These are phyloP conservation scores for barley (Hordeum vulgare) DNA, from an alignment of 176 grass and related monocot genomes.

Conservation along the genomic window MorexV3_pseudomolecules_assembly NC_058524.1:601116868-601117367, in stretches of 20 bases:
- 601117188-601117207: conserved; percentile 45
- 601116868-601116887: conserved; percentile 27
- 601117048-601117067: background rate
- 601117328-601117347: background rate
- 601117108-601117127: conserved; percentile 29
- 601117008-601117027: conserved; percentile 50
- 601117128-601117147: conserved; percentile 41
- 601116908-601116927: conserved; percentile 57
- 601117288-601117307: conserved; percentile 72
- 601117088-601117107: conserved; percentile 56
- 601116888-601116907: conserved; percentile 43
- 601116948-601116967: conserved; percentile 41
- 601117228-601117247: conserved; percentile 53
- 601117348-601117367: background rate
- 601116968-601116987: conserved; percentile 39
- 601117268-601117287: conserved; percentile 59
- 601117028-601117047: conserved; percentile 38
- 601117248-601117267: conserved; percentile 67
- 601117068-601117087: conserved; percentile 42
- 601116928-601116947: conserved; percentile 56
- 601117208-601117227: conserved; percentile 23
- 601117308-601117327: conserved; percentile 21
- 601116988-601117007: conserved; percentile 43
- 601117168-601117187: conserved; percentile 68
- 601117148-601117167: conserved; percentile 49